Evolutionary conservation across 352 stramenopile genomes (phyloP).

Genomic region (Globisporangium splendens): DNA sequence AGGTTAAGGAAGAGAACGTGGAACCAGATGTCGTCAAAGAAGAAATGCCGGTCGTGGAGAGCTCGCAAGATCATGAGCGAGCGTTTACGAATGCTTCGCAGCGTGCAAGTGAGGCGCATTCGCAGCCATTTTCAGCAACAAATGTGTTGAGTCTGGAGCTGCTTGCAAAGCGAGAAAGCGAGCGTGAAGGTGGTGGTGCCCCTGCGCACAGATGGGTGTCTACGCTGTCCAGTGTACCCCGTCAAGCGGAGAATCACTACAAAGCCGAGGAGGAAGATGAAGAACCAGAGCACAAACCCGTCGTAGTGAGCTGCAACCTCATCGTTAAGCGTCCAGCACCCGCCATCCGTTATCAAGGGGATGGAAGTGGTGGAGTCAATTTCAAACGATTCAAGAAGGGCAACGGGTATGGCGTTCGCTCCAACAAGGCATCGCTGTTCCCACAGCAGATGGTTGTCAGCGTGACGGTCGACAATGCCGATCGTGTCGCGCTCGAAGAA

Average conservation of each 20-base stretch:
- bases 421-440: slow-evolving; percentile 36
- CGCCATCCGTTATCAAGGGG: not conserved
- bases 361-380: slow-evolving; percentile 32
- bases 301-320: slow-evolving; percentile 48
- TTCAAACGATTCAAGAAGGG: slow-evolving; percentile 87
- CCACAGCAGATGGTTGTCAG: slow-evolving; percentile 54
- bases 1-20: slow-evolving; percentile 7
- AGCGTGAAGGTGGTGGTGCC: not conserved
- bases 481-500: slow-evolving; percentile 48
- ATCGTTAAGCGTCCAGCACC: slow-evolving; percentile 37
- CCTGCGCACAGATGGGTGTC: slow-evolving; percentile 25
- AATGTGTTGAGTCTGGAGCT: slow-evolving; percentile 15
- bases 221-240: slow-evolving; percentile 14
- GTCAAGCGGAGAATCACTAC: not conserved
- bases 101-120: not conserved
- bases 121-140: slow-evolving; percentile 4
- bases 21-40: not conserved
- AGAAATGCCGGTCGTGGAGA: not conserved
- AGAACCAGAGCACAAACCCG: slow-evolving; percentile 29
- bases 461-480: slow-evolving; percentile 59
- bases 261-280: slow-evolving; percentile 24
- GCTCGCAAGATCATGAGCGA: not conserved
- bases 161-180: not conserved
- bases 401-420: slow-evolving; percentile 40
- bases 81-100: not conserved